Conservation (phyloP, 345 rosid species). For the Moricandia arvensis region DNA sequence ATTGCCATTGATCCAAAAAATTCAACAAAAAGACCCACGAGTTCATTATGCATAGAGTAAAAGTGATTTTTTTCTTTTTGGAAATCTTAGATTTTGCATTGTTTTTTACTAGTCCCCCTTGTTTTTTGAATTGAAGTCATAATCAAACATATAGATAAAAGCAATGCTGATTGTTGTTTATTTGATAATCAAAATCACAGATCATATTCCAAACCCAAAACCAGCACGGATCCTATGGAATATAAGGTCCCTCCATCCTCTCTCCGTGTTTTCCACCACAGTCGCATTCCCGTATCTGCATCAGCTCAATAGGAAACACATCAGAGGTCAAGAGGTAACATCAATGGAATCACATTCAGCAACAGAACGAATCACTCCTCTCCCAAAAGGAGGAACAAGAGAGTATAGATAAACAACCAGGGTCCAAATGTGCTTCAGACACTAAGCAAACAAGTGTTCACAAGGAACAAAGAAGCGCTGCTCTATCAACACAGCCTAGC, state of each 20-base stretch:
- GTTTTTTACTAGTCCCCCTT: not conserved
- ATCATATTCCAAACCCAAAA: slow-evolving; percentile 80
- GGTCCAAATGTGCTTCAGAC: not conserved
- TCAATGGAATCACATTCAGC: not conserved
- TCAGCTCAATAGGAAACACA: slow-evolving; percentile 3
- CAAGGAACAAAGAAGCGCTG: not conserved
- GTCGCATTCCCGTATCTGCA: slow-evolving; percentile 93
- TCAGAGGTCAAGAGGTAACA: not conserved
- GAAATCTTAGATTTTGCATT: slow-evolving; percentile 27
- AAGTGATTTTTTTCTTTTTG: not conserved
- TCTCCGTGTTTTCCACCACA: slow-evolving; percentile 89
- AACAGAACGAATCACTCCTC: too few relatives aligned
- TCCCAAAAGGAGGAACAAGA: not conserved
- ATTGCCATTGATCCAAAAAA: too few relatives aligned
- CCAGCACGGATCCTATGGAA: slow-evolving; percentile 83
- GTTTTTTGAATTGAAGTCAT: slow-evolving; percentile 17
- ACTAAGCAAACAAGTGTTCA: not conserved
- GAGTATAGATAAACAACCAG: not conserved
- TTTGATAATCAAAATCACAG: slow-evolving; percentile 11
- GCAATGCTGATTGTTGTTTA: slow-evolving; percentile 22
- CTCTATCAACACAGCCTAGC: not conserved
- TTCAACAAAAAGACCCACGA: not conserved
- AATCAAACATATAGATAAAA: slow-evolving; percentile 9
- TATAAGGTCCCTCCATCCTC: slow-evolving; percentile 93
- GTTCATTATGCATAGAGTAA: not conserved